Evolutionary conservation across 352 stramenopile species (phyloP).

Genomic region (Phytophthora colocasiae): DNA sequence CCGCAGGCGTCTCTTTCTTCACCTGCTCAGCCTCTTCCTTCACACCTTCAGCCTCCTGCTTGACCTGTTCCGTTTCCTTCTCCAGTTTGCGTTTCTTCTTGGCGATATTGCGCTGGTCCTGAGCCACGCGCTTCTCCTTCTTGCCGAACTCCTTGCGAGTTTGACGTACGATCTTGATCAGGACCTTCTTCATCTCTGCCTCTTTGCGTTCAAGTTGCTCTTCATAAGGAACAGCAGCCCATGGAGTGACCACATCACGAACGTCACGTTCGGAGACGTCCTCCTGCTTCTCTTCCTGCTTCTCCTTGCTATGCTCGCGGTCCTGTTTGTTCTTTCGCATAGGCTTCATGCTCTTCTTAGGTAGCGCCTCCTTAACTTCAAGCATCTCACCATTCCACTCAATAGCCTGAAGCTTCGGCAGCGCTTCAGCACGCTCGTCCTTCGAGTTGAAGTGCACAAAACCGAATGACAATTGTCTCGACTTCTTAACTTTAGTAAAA

Average conservation of each 20-base stretch:
- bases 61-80: conserved; percentile 61
- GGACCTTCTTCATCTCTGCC: conserved; percentile 90
- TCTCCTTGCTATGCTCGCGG: conserved; percentile 4
- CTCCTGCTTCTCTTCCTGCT: conserved; percentile 18
- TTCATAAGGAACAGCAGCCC: conserved; percentile 77
- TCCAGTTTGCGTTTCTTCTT: conserved; percentile 71
- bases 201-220: conserved; percentile 89
- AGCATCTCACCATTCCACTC: conserved; percentile 75
- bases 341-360: conserved; percentile 61
- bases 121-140: conserved; percentile 84
- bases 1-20: conserved; percentile 10
- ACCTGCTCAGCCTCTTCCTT: conserved; percentile 27
- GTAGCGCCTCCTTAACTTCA: conserved; percentile 80
- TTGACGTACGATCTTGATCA: conserved; percentile 87
- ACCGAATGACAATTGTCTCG: conserved; percentile 78
- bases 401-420: conserved; percentile 57
- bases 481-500: conserved; percentile 84
- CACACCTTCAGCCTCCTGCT: conserved; percentile 8
- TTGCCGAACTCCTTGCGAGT: conserved; percentile 87
- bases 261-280: conserved; percentile 52
- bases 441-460: conserved; percentile 77
- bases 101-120: conserved; percentile 62
- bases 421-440: conserved; percentile 63
- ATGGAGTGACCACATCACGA: conserved; percentile 84
- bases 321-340: conserved; percentile 27